A percentile compares a stretch with the other conserved stretches of the same genome.
Conservation (phyloP, 2,329 filamentous ascomycete species). For the Sporothrix mexicana region DNA sequence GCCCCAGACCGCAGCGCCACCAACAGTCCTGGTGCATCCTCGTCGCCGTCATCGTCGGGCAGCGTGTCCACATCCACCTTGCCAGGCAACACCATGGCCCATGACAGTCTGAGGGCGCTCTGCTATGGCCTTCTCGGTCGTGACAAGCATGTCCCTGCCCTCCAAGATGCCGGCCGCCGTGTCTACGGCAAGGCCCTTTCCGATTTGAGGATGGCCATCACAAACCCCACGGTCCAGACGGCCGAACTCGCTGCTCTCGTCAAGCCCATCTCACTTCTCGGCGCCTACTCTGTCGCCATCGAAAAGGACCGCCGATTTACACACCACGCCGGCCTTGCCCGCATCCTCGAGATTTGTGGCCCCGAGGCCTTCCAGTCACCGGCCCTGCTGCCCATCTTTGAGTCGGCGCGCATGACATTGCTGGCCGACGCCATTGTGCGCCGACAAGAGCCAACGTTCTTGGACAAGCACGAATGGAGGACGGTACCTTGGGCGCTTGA, state of each 20-base stretch:
- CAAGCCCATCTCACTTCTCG: slow-evolving; percentile 38
- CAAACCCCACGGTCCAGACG: slow-evolving; percentile 26
- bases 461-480: slow-evolving; percentile 39
- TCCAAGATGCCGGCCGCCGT: slow-evolving; percentile 34
- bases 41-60: neutral
- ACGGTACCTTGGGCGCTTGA: slow-evolving; percentile 39
- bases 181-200: slow-evolving; percentile 35
- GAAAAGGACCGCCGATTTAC: slow-evolving; percentile 41
- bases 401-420: slow-evolving; percentile 40
- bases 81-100: slow-evolving; percentile 31
- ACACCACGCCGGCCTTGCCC: slow-evolving; percentile 41
- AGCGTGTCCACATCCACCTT: neutral
- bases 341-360: slow-evolving; percentile 41
- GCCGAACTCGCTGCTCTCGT: slow-evolving; percentile 36
- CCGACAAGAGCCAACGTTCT: slow-evolving; percentile 37
- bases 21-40: neutral
- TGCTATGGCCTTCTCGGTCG: slow-evolving; percentile 38
- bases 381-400: slow-evolving; percentile 39
- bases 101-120: slow-evolving; percentile 39
- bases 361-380: slow-evolving; percentile 40
- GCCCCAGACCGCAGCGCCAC: slow-evolving; percentile 32
- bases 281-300: slow-evolving; percentile 39
- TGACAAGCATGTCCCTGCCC: slow-evolving; percentile 34
- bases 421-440: slow-evolving; percentile 41
- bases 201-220: slow-evolving; percentile 31